These are phyloP conservation scores for Dittrichia graveolens DNA, from an alignment of 129 eudicot genomes.

Conservation along the genomic window DNA sequence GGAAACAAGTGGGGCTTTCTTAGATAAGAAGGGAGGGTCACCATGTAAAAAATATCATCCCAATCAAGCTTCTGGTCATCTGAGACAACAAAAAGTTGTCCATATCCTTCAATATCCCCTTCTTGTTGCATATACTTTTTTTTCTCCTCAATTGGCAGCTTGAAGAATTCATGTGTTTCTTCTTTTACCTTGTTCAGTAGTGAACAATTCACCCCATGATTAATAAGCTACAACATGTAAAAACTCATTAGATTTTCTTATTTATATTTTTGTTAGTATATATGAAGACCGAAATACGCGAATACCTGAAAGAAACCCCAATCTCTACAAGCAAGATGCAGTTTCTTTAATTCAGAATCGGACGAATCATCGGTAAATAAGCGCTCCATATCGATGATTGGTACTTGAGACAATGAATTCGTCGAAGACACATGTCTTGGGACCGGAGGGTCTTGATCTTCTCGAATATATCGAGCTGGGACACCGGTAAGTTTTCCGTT, in stretches of 20 bases:
- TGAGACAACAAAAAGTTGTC: neutral
- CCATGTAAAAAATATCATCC: neutral
- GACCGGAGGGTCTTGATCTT: neutral
- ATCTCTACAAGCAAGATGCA: neutral
- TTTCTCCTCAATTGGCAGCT: constrained; percentile 7
- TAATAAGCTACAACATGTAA: neutral
- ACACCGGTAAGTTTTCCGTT: neutral
- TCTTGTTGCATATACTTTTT: neutral
- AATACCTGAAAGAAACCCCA: neutral
- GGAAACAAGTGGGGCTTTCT: constrained; percentile 11
- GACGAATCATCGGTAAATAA: neutral
- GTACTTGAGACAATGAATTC: neutral
- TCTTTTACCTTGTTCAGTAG: neutral
- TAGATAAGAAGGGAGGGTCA: neutral
- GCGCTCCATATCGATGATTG: neutral
- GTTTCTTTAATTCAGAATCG: neutral
- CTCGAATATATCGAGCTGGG: neutral
- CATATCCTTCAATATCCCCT: neutral
- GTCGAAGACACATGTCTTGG: neutral
- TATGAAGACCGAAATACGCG: neutral
- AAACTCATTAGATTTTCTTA: neutral
- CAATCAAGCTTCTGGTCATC: constrained; percentile 7
- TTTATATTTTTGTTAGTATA: neutral
- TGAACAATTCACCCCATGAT: constrained; percentile 7
- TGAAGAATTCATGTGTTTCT: constrained; percentile 9